Base-by-base conservation (phyloP, 2,329 filamentous ascomycete genomes). In the Diaporthe sp. region DNA sequence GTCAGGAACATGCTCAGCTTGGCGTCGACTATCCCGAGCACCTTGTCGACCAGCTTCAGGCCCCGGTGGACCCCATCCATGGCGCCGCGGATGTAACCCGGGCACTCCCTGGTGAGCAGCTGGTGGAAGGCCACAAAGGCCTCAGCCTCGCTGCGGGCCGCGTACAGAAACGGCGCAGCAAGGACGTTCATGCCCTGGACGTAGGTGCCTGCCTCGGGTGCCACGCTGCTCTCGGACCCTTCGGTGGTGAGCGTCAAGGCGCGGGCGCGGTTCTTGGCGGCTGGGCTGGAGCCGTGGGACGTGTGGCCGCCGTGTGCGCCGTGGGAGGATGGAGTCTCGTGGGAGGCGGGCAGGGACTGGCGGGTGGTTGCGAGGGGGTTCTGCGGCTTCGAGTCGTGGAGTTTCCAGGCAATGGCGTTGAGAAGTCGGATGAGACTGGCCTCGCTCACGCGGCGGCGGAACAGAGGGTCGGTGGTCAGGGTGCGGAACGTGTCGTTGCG, bases 171-270 rank as follows among this genome's bases (percentile, higher is more conserved):
- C 0, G 97, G 97, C 0, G 97, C 97, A 13, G 96, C 96, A 22
- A 99, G 90, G 55, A 99, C 97, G 82, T 99, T 99, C 96, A 99
- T 98, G 79, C 97, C 97, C 84, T 99, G 97, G 3, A 99, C 96
- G 80, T 99, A 99, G 55, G 94, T 96, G 44, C 95, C 95, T 15
- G 94, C 90, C 79, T 95, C 93, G 44, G 87, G 85, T 3, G 86
- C 87, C 28, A 84, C 81, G 75, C 89, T 90, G 9, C 87, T 87
- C 77, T 93, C 91, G 78, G 93, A 89, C 77, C 92, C 88, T 81
- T 93, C 91, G 0, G 90, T 92, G 1, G 90, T 93, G 73, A 93
- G 85, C 17, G 90, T 90, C 74, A 91, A 82, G 44, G 90, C 90
- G 49, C 90, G 87, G n/a, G 88, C 86, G 77, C 90, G 87, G 75